phyloP scores from a whole-genome alignment of 2,329 filamentous ascomycete genomes.

The Epichloe hybrida region DNA sequence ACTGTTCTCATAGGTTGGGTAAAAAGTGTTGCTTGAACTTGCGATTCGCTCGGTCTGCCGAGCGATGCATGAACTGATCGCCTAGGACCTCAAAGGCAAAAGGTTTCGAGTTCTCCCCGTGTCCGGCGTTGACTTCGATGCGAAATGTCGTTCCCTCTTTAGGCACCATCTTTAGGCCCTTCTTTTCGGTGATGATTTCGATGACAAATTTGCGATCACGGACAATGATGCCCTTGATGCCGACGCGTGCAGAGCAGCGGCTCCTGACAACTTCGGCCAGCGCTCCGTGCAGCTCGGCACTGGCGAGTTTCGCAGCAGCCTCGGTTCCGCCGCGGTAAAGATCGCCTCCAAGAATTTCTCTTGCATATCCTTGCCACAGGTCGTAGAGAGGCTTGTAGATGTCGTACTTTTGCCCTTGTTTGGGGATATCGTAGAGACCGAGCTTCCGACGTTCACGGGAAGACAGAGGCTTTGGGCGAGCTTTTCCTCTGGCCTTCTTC shows the following conservation, averaged over 20 bases:
- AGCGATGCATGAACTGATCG: conserved; percentile 70
- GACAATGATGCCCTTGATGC: conserved; percentile 73
- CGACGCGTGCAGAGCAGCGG: conserved; percentile 67
- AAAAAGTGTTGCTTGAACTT: conserved; percentile 85
- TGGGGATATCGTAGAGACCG: conserved; percentile 61
- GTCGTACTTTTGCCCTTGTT: conserved; percentile 46
- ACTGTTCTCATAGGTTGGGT: conserved; percentile 1
- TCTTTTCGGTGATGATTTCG: conserved; percentile 61
- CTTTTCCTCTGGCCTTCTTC: conserved; percentile 32
- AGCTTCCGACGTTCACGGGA: conserved; percentile 63
- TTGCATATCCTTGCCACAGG: conserved; percentile 77
- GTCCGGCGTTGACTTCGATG: conserved; percentile 46
- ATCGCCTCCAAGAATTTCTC: conserved; percentile 59
- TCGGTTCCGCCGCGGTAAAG: conserved; percentile 39
- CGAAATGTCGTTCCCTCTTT: conserved; percentile 85
- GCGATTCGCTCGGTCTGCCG: conserved; percentile 73
- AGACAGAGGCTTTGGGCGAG: conserved; percentile 56
- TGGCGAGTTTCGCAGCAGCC: conserved; percentile 62
- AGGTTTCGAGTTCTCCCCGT: conserved; percentile 9
- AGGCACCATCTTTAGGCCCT: conserved; percentile 65
- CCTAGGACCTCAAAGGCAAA: conserved; percentile 79
- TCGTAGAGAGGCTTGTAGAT: conserved; percentile 65
- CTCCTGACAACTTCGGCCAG: conserved; percentile 71
- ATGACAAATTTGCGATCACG: conserved; percentile 79
- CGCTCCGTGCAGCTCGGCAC: conserved; percentile 86